Conservation (phyloP, 805 yeast species). For the Saccharomycopsis sp. region DNA sequence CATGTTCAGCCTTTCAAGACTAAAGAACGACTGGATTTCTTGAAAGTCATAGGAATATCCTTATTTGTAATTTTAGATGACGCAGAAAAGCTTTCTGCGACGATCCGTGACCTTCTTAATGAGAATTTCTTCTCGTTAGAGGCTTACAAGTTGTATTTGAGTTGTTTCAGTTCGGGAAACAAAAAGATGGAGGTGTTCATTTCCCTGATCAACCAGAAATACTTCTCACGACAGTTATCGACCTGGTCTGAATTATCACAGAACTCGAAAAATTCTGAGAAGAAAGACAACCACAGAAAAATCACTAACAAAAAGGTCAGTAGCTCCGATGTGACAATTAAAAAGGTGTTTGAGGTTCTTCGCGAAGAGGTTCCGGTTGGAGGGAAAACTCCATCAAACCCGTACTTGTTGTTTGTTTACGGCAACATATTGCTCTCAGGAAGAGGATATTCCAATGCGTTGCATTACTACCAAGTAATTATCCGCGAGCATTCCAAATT, state of each 20-base stretch:
- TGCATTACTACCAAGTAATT: constrained; percentile 69
- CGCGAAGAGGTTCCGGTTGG: background rate
- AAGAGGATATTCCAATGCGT: constrained; percentile 73
- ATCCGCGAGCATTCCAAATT: constrained; percentile 48
- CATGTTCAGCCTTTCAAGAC: constrained; percentile 73
- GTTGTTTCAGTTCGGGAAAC: constrained; percentile 58
- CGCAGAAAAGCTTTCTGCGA: constrained; percentile 44
- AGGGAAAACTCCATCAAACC: constrained; percentile 29
- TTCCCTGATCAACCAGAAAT: constrained; percentile 83
- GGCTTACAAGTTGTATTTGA: constrained; percentile 57
- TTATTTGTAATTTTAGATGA: constrained; percentile 48
- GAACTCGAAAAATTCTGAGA: constrained; percentile 72
- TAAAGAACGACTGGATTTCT: constrained; percentile 50
- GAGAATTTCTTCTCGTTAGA: constrained; percentile 72
- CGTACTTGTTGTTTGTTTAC: constrained; percentile 72
- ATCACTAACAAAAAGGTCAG: constrained; percentile 29
- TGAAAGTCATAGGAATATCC: constrained; percentile 62
- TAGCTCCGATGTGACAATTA: constrained; percentile 34
- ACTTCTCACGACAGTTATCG: constrained; percentile 80
- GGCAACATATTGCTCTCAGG: constrained; percentile 76
- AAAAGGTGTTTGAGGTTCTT: background rate
- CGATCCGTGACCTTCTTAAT: constrained; percentile 57
- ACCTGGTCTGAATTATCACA: constrained; percentile 69
- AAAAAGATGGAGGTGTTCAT: constrained; percentile 55
- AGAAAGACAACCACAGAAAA: constrained; percentile 34